These are phyloP conservation scores for Phylloporus sp. DNA, from an alignment of 768 basidiomycete genomes.

Conservation along the genomic window DNA sequence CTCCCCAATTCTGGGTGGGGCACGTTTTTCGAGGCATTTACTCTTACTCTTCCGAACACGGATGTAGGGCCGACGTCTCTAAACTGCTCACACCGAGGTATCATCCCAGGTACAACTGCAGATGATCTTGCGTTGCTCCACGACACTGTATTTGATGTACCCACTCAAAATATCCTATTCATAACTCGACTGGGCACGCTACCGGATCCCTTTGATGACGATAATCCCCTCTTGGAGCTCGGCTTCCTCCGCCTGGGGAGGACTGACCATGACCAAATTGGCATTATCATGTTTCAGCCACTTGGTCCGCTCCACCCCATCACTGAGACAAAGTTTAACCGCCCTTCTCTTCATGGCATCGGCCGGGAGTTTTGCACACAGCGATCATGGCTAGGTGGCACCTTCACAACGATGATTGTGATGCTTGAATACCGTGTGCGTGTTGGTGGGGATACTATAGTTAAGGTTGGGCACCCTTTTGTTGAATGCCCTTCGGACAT, in stretches of 20 bases:
- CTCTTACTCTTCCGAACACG: background rate
- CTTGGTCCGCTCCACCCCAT: background rate
- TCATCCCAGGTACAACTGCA: background rate
- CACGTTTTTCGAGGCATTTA: background rate
- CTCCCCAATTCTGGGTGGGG: no score
- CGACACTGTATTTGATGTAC: background rate
- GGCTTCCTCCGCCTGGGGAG: no score
- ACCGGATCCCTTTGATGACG: no score
- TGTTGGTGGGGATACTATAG: no score
- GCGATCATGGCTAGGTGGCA: no score
- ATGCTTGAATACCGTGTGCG: constrained; percentile 12
- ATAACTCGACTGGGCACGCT: background rate
- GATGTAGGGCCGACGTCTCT: background rate
- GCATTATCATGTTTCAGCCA: constrained; percentile 6
- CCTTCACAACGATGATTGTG: no score
- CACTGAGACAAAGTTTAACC: background rate
- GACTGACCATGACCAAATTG: background rate
- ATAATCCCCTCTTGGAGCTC: no score
- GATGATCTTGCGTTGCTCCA: background rate
- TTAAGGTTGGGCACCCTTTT: constrained; percentile 1
- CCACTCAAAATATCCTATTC: background rate
- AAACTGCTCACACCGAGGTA: background rate
- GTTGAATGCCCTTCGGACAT: background rate
- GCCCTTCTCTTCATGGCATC: constrained; percentile 12
- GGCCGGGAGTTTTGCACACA: constrained; percentile 15